phyloP scores from a whole-genome alignment of 805 yeast genomes.

The Zygosaccharomyces pseudorouxii region DNA sequence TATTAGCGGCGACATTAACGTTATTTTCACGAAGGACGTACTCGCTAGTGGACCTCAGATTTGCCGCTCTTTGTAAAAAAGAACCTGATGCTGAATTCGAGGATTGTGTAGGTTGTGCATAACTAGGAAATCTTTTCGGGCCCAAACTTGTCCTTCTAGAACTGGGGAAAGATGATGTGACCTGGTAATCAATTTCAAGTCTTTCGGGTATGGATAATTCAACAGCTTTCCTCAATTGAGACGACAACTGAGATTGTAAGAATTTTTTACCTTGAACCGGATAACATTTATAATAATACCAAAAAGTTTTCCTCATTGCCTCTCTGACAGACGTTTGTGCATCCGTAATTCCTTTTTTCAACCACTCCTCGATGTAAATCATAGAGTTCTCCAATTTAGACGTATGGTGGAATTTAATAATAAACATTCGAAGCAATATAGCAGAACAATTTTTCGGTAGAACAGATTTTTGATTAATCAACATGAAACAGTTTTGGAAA shows the following conservation, averaged over 20 bases:
- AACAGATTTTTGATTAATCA: conserved; percentile 64
- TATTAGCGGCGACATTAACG: not conserved
- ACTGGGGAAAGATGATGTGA: conserved; percentile 19
- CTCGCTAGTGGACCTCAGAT: conserved; percentile 28
- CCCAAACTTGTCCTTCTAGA: conserved; percentile 40
- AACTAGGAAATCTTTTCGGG: conserved; percentile 26
- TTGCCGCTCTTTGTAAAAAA: conserved; percentile 9
- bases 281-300: conserved; percentile 58
- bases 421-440: conserved; percentile 60
- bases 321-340: conserved; percentile 80
- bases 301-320: conserved; percentile 64
- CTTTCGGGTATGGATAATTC: conserved; percentile 52
- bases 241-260: conserved; percentile 25
- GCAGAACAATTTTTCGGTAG: conserved; percentile 68
- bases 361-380: conserved; percentile 41
- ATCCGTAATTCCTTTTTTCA: conserved; percentile 63
- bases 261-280: conserved; percentile 47
- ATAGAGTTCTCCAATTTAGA: conserved; percentile 36
- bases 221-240: conserved; percentile 47
- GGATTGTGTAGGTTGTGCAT: conserved; percentile 32
- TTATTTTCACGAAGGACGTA: conserved; percentile 14
- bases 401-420: conserved; percentile 46
- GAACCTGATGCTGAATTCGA: conserved; percentile 11
- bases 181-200: conserved; percentile 23
- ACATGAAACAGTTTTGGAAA: conserved; percentile 44